Conservation (phyloP, 352 stramenopile genomes). For the Phytopythium chamaehyphon region DNA sequence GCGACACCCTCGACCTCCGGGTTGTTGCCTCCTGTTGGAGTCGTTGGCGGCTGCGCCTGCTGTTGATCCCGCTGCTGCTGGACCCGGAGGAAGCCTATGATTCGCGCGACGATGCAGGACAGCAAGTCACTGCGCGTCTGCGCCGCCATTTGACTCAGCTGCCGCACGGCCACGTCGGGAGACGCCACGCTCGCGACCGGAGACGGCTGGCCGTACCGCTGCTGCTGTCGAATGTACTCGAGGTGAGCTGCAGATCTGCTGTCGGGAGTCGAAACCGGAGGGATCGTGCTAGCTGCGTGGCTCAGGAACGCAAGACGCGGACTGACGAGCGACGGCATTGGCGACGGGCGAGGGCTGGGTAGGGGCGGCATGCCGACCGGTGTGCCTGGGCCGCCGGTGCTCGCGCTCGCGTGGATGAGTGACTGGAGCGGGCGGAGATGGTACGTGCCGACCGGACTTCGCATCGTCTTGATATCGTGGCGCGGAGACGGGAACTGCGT, state of each 20-base stretch:
- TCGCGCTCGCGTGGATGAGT: constrained; percentile 3
- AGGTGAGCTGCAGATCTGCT: constrained; percentile 16
- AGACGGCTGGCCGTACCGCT: constrained; percentile 14
- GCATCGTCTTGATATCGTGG: constrained; percentile 10
- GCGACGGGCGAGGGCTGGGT: constrained; percentile 3
- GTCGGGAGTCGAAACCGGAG: constrained; percentile 8
- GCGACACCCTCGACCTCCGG: constrained; percentile 38
- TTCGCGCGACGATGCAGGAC: constrained; percentile 58
- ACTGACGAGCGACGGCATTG: constrained; percentile 10
- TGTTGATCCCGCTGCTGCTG: constrained; percentile 22
- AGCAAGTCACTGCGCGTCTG: constrained; percentile 62
- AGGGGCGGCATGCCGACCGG: constrained; percentile 4
- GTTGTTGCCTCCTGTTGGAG: constrained; percentile 3
- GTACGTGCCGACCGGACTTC: constrained; percentile 25
- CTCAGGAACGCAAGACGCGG: constrained; percentile 13
- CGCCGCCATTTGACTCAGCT: constrained; percentile 53
- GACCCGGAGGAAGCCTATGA: constrained; percentile 59
- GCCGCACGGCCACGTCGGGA: constrained; percentile 48
- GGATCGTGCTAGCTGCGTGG: constrained; percentile 5
- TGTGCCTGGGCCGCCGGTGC: background rate
- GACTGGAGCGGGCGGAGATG: constrained; percentile 47
- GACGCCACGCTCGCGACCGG: constrained; percentile 7
- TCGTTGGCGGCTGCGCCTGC: background rate
- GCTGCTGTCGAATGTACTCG: constrained; percentile 19
- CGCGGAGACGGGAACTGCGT: constrained; percentile 5